Evolutionary conservation across 257 asterid species (phyloP), one percentile per base, ranked within the genome.

Genomic region (Capsicum pubescens): DNA sequence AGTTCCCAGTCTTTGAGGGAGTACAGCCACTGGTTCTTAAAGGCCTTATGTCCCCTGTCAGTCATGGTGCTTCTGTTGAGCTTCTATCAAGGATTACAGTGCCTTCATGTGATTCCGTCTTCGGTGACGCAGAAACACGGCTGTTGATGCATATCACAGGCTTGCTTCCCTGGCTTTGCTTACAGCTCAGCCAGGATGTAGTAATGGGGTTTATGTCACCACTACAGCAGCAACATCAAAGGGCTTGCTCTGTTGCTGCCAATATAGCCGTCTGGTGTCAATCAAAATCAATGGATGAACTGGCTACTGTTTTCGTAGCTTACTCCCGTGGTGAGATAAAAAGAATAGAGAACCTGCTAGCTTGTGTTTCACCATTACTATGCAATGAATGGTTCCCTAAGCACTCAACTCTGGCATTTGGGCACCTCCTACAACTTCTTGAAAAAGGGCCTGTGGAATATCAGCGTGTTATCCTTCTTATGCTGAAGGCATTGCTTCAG

Each of bases 361-460:
- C 97, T 74, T 97, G 98, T 63, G 95, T 95, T 42, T 97, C 98
- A 0, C 99, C 99, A 21, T 87, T 97, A 54, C 58, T 97, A 72
- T 95, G 98, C 94, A 89, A 92, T 35, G 98, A 91, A 89, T 97
- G 99, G 99, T 97, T 97, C 84, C 99, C 99, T 35, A 93, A 88
- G 87, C 95, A 97, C 90, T 97, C 99, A 1, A 89, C 97, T 85
- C 90, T 95, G 80, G 98, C 97, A 58, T 97, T 95, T 68, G 98
- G 99, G 35, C 98, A 97, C 86, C 97, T 95, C 52, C 87, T 97
- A 48, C 85, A 95, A 84, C 95, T 97, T 83, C 87, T 97, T 57
- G 99, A 95, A 87, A 93, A 88, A 88, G 99, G 99, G 44, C 98
- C 98, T 0, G 91, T 90, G 14, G 99, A 93, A 46, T 95, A 95